These are phyloP conservation scores for Umbellularia californica DNA, from an alignment of 164 flowering plant genomes.

Conservation along the genomic window DNA sequence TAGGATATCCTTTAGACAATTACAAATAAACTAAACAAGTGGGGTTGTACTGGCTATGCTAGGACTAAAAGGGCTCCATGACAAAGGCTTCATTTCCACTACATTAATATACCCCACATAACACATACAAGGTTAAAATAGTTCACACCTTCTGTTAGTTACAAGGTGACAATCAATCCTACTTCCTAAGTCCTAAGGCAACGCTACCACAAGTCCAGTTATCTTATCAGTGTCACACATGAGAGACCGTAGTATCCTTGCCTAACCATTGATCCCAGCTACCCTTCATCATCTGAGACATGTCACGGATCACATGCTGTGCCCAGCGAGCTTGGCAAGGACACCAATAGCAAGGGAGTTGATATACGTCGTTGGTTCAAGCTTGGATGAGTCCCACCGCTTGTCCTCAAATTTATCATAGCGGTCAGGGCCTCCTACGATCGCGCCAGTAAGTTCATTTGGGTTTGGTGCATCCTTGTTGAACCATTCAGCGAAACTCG, in stretches of 20 bases:
- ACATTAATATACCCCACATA: too few species aligned
- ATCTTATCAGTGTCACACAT: background rate
- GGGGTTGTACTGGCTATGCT: too few species aligned
- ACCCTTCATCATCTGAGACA: background rate
- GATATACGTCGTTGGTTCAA: conserved; percentile 74
- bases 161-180: too few species aligned
- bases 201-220: too few species aligned
- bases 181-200: too few species aligned
- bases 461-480: conserved; percentile 45
- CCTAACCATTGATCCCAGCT: background rate
- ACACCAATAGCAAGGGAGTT: conserved; percentile 53
- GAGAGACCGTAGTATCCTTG: background rate
- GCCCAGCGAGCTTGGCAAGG: conserved; percentile 36
- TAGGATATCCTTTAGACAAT: too few species aligned
- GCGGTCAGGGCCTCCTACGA: conserved; percentile 84
- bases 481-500: conserved; percentile 62
- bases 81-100: too few species aligned
- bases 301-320: background rate
- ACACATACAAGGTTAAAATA: too few species aligned
- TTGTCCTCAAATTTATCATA: conserved; percentile 59
- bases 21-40: too few species aligned
- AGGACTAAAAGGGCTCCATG: too few species aligned
- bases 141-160: too few species aligned
- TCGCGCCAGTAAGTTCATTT: conserved; percentile 88
- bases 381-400: conserved; percentile 44